phyloP scores from a whole-genome alignment of 2,329 filamentous ascomycete species.

The Epichloe festucae region DNA sequence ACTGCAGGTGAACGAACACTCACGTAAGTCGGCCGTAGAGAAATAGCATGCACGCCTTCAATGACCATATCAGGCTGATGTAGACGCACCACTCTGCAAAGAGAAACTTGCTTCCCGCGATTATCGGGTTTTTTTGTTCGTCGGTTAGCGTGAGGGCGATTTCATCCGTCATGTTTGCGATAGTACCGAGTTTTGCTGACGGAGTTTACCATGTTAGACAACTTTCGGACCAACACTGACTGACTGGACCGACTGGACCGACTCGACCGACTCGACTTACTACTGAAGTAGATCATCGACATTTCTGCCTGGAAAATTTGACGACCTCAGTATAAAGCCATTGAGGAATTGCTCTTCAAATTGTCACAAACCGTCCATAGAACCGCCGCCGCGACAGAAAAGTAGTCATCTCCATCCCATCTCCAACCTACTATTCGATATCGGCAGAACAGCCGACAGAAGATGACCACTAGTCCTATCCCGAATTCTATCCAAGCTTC shows the following conservation, averaged over 20 bases:
- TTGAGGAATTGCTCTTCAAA: not conserved
- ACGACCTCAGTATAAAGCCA: no score
- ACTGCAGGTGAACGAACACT: constrained; percentile 2
- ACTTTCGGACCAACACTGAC: not conserved
- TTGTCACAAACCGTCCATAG: constrained; percentile 1
- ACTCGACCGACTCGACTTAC: not conserved
- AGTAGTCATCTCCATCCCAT: constrained; percentile 4
- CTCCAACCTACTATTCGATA: not conserved
- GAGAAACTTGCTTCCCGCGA: constrained; percentile 22
- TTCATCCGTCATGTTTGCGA: constrained; percentile 22
- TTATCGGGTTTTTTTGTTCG: constrained; percentile 15
- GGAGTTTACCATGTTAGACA: not conserved
- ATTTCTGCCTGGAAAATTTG: not conserved
- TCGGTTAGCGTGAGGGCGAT: constrained; percentile 18
- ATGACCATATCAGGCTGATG: constrained; percentile 27
- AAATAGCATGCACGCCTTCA: constrained; percentile 30
- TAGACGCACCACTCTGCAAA: constrained; percentile 28
- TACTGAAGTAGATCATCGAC: not conserved
- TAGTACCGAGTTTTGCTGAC: constrained; percentile 24
- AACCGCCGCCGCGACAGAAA: not conserved
- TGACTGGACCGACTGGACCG: not conserved
- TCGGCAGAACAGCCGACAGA: not conserved
- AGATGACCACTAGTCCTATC: not conserved
- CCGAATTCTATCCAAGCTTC: not conserved
- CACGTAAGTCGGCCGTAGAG: constrained; percentile 31